Evolutionary conservation across 805 yeast genomes (phyloP).

Genomic region (Sugiyamaella chiloensis): DNA sequence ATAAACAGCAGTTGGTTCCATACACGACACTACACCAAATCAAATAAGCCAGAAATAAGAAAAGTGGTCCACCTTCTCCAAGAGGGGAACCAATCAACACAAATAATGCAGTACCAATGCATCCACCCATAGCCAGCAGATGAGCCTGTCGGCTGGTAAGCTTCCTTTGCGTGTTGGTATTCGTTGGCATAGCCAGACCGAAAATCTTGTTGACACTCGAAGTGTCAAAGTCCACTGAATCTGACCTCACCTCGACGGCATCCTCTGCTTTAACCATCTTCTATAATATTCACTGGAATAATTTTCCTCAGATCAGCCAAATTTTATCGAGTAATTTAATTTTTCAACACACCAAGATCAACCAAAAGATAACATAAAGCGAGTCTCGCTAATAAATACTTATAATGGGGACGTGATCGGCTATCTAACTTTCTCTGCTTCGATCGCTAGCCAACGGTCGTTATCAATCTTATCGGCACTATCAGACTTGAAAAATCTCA

Average conservation of each 20-base stretch:
- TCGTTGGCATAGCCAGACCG: neutral
- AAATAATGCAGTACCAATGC: slow-evolving; percentile 74
- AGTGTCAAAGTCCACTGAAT: neutral
- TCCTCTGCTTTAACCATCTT: neutral
- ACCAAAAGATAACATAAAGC: too few relatives aligned
- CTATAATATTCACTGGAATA: too few relatives aligned
- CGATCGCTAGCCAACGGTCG: too few relatives aligned
- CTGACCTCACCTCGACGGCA: neutral
- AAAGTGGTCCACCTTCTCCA: slow-evolving; percentile 64
- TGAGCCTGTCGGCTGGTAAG: slow-evolving; percentile 68
- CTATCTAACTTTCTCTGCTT: too few relatives aligned
- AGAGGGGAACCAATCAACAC: slow-evolving; percentile 66
- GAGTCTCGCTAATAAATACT: too few relatives aligned
- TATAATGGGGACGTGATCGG: too few relatives aligned
- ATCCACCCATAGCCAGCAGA: slow-evolving; percentile 72
- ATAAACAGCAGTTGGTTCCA: slow-evolving; percentile 62
- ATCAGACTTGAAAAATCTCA: neutral
- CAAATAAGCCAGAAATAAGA: slow-evolving; percentile 56
- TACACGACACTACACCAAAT: slow-evolving; percentile 70
- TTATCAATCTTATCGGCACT: neutral
- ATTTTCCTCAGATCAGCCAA: too few relatives aligned
- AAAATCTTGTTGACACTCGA: neutral
- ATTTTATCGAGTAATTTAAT: too few relatives aligned
- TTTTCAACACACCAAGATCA: too few relatives aligned
- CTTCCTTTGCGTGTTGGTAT: slow-evolving; percentile 34